Conservation (phyloP, 2,329 filamentous ascomycete species). For the Aspergillus calidoustus region DNA sequence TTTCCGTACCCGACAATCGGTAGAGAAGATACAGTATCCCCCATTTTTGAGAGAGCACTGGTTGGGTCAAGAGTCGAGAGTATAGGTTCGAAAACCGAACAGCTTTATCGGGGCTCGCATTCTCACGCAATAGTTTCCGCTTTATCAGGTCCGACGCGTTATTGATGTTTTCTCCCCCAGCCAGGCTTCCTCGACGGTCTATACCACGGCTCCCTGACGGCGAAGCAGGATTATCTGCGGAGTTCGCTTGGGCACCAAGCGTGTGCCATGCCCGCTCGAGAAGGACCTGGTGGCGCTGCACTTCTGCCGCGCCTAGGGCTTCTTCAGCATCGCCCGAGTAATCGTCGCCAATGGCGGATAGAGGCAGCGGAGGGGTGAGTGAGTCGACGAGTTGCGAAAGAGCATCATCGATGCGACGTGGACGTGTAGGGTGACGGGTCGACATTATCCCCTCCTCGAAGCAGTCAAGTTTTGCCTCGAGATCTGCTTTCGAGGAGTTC, state of each 20-base stretch:
- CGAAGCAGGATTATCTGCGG: slow-evolving; percentile 32
- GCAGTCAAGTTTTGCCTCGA: neutral
- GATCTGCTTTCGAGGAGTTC: neutral
- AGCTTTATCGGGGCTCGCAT: slow-evolving; percentile 73
- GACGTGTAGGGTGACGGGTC: slow-evolving; percentile 39
- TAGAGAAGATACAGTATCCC: slow-evolving; percentile 91
- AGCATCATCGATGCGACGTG: slow-evolving; percentile 49
- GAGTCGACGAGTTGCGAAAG: slow-evolving; percentile 50
- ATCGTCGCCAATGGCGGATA: slow-evolving; percentile 34
- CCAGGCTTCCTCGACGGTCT: slow-evolving; percentile 35
- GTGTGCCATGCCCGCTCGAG: slow-evolving; percentile 46
- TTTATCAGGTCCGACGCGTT: slow-evolving; percentile 94
- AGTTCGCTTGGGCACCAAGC: slow-evolving; percentile 36
- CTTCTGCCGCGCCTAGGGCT: slow-evolving; percentile 42
- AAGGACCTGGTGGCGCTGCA: slow-evolving; percentile 38
- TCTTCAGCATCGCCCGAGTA: slow-evolving; percentile 40
- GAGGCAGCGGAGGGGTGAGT: slow-evolving; percentile 43
- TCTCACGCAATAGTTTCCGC: slow-evolving; percentile 78
- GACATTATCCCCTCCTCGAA: slow-evolving; percentile 32
- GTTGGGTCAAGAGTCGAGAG: slow-evolving; percentile 83
- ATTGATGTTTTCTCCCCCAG: slow-evolving; percentile 65
- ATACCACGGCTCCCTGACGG: slow-evolving; percentile 27
- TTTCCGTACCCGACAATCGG: slow-evolving; percentile 72
- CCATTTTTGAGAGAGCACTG: slow-evolving; percentile 95
- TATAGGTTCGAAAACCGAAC: slow-evolving; percentile 89